Conservation (phyloP, 768 basidiomycete genomes). For the Pseudohyphozyma bogoriensis region DNA sequence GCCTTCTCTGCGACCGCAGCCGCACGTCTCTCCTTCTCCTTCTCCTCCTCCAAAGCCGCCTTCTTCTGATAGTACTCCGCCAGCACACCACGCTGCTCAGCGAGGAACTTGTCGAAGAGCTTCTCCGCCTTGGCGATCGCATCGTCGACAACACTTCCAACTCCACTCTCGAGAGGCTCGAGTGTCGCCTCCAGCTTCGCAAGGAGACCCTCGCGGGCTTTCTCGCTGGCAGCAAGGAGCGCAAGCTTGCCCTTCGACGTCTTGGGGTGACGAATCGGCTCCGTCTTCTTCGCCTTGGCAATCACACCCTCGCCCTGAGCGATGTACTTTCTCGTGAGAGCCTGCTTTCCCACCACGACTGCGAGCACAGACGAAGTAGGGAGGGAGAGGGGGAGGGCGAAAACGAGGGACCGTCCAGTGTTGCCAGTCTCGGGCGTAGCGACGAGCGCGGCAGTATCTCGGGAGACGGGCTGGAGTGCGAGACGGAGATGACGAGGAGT, state of each 20-base stretch:
- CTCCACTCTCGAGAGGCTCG: neutral
- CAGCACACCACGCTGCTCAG: conserved; percentile 6
- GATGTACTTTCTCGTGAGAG: conserved; percentile 21
- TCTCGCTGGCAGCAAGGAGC: conserved; percentile 2
- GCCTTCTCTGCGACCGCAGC: conserved; percentile 7
- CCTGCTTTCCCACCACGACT: conserved; percentile 26
- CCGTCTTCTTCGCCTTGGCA: conserved; percentile 12
- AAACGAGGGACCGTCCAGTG: conserved; percentile 11
- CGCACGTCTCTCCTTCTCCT: conserved; percentile 10
- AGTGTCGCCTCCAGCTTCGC: conserved; percentile 10
- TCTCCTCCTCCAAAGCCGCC: conserved; percentile 6
- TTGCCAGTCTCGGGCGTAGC: neutral
- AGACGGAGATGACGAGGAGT: conserved; percentile 11
- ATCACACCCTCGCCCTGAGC: neutral
- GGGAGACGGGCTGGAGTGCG: conserved; percentile 3
- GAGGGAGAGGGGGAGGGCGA: conserved; percentile 21
- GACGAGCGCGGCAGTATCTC: neutral
- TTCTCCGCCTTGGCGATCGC: conserved; percentile 10
- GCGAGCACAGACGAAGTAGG: conserved; percentile 26
- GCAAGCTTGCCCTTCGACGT: conserved; percentile 1
- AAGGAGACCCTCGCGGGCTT: conserved; percentile 8
- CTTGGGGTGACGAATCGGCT: conserved; percentile 10
- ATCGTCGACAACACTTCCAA: neutral
- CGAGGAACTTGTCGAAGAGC: conserved; percentile 8
- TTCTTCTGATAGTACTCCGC: conserved; percentile 8